Evolutionary conservation across 306 rosid genomes (phyloP), one percentile per base, ranked within the genome.

Genomic region (Rosa persica): DNA sequence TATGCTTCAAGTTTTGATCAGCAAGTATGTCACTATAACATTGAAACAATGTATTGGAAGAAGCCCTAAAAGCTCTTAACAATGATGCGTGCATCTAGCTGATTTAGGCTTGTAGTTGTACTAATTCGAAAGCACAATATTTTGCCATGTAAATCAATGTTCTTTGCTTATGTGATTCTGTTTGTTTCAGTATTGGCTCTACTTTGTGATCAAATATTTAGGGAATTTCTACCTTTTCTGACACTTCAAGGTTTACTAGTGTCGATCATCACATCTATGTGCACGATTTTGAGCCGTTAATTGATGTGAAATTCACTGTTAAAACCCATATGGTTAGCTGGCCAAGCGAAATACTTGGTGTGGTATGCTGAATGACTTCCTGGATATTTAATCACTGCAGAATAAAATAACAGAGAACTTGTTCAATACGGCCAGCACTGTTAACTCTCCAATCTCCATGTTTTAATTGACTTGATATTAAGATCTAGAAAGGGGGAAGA

Each of bases 21-120:
- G 67, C 67, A 62, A 62, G 20, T 27, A 27, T 15, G 68, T 30
- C 42, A 62, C n/a, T 62, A 30, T 27, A 62, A 30, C 12, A 62
- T 5, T 30, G 68, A 62, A 4, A 27, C 43, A 62, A 15, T 16
- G 42, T 58, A 23, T 58, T 10, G 65, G 61, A n/a, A 58, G 17
- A 60, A 60, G 38, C 66, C 66, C 2, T 60, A 60, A 11, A n/a
- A n/a, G 64, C 64, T 22, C 64, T 8, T 57, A 11, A 25, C 38
- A 25, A 25, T 27, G 38, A 38, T 25, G 38, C 25, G 36, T 60
- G 66, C 19, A 58, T 11, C 36, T 11, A 11, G 66, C 36, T 58
- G 66, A 58, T 58, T 58, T 58, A 58, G 66, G n/a, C 68, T 30
- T 62, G 68, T 30, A 62, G 10, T 30, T 62, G 39, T 27, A 62